phyloP scores from a whole-genome alignment of 306 rosid genomes.

The Trifolium dubium region DNA sequence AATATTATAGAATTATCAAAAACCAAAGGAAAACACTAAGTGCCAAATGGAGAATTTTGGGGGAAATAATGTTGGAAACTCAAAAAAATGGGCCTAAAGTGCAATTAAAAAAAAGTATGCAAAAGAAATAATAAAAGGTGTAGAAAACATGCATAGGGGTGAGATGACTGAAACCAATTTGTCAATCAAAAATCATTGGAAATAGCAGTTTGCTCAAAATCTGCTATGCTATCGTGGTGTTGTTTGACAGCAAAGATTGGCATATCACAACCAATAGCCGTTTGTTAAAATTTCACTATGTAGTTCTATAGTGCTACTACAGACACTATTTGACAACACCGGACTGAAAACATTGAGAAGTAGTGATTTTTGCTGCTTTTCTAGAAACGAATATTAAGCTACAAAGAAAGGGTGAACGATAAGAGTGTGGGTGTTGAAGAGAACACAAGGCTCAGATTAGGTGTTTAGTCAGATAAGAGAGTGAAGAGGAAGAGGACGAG shows the following conservation, averaged over 20 bases:
- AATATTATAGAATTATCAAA: not conserved
- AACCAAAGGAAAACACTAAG: not conserved
- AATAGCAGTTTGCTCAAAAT: not conserved
- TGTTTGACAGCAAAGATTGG: not conserved
- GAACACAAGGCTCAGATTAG: constrained; percentile 20
- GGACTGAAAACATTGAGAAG: not conserved
- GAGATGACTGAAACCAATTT: not conserved
- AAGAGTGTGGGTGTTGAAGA: not conserved
- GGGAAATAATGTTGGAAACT: not conserved
- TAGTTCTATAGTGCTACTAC: not conserved
- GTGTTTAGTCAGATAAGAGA: constrained; percentile 7
- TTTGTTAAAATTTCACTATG: not conserved
- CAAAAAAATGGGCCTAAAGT: not conserved
- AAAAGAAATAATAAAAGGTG: not conserved
- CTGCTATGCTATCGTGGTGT: not conserved
- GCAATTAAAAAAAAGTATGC: not conserved
- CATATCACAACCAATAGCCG: not conserved
- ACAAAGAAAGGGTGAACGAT: not conserved
- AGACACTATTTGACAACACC: not conserved
- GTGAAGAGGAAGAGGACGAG: not conserved
- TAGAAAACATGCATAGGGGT: not conserved
- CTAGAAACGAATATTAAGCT: not conserved
- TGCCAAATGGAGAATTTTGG: not conserved
- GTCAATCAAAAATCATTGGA: not conserved
- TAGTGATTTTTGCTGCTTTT: not conserved